These are phyloP conservation scores for Pulveroboletus sp. DNA, from an alignment of 768 basidiomycete genomes.

Conservation along the genomic window DNA sequence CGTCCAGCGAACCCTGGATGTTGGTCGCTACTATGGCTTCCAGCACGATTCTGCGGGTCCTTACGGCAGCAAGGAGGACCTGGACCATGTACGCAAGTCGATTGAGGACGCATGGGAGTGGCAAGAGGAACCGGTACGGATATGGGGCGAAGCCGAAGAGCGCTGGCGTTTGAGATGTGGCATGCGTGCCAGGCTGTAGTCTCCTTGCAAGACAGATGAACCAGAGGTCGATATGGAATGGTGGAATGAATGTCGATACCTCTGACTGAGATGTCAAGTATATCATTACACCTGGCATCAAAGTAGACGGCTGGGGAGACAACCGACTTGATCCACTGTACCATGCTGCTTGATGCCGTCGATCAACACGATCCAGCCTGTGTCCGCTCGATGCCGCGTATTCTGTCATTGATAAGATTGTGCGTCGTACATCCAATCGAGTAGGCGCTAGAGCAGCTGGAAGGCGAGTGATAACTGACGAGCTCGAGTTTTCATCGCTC, in stretches of 20 bases:
- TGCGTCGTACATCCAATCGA: no score
- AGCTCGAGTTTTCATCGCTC: background rate
- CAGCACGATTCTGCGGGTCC: background rate
- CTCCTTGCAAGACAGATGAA: background rate
- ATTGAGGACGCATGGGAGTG: constrained; percentile 18
- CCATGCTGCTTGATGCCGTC: no score
- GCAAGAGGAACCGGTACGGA: constrained; percentile 7
- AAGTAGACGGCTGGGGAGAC: no score
- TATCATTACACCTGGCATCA: no score
- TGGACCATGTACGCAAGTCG: constrained; percentile 4
- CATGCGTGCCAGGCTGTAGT: background rate
- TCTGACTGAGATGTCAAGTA: no score
- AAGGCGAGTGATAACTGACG: background rate
- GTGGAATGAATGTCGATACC: background rate
- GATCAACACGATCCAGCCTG: no score
- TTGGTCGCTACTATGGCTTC: constrained; percentile 25
- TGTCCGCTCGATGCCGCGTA: background rate
- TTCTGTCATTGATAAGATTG: no score
- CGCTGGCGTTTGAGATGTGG: background rate
- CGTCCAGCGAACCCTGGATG: constrained; percentile 11
- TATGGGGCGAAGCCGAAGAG: constrained; percentile 12
- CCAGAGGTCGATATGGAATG: background rate
- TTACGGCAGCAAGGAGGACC: constrained; percentile 4
- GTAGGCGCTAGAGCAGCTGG: background rate
- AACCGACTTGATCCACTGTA: no score